Percentiles rank a stretch among this genome's conserved stretches.
phyloP scores from a whole-genome alignment of 768 basidiomycete genomes.

The Lentinula sp. region DNA sequence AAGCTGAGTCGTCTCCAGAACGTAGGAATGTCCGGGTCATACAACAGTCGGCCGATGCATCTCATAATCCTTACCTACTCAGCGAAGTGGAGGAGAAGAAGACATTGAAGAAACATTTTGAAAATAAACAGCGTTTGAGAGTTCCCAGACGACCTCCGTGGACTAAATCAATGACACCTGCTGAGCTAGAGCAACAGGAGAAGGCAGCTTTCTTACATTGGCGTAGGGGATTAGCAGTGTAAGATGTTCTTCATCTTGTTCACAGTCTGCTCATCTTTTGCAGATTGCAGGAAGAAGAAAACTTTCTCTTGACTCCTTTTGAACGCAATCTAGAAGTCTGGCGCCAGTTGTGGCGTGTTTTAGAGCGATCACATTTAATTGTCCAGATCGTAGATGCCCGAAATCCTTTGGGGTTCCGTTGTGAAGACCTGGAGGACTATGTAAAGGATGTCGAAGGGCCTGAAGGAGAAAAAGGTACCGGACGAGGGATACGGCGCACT shows the following conservation, averaged over 20 bases:
- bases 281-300: slow-evolving; percentile 83
- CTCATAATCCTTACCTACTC: slow-evolving; percentile 83
- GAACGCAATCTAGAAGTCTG: slow-evolving; percentile 98
- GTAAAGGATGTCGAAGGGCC: slow-evolving; percentile 78
- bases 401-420: slow-evolving; percentile 88
- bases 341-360: slow-evolving; percentile 95
- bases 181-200: slow-evolving; percentile 84
- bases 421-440: slow-evolving; percentile 86
- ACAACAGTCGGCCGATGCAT: slow-evolving; percentile 42
- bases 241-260: slow-evolving; percentile 24
- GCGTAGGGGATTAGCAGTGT: slow-evolving; percentile 90
- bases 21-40: slow-evolving; percentile 78
- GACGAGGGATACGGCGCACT: slow-evolving; percentile 64
- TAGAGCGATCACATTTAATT: slow-evolving; percentile 90
- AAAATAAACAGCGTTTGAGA: slow-evolving; percentile 67
- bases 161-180: slow-evolving; percentile 73
- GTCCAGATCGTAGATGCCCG: slow-evolving; percentile 97
- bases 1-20: slow-evolving; percentile 35
- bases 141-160: slow-evolving; percentile 90
- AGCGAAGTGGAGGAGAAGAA: slow-evolving; percentile 76
- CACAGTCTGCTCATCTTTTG: background rate
- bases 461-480: slow-evolving; percentile 77
- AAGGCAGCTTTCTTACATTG: slow-evolving; percentile 88
- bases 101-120: slow-evolving; percentile 65
- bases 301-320: slow-evolving; percentile 90